These are phyloP conservation scores for Lentinula sp. DNA, from an alignment of 768 basidiomycete genomes.

Conservation along the genomic window DNA sequence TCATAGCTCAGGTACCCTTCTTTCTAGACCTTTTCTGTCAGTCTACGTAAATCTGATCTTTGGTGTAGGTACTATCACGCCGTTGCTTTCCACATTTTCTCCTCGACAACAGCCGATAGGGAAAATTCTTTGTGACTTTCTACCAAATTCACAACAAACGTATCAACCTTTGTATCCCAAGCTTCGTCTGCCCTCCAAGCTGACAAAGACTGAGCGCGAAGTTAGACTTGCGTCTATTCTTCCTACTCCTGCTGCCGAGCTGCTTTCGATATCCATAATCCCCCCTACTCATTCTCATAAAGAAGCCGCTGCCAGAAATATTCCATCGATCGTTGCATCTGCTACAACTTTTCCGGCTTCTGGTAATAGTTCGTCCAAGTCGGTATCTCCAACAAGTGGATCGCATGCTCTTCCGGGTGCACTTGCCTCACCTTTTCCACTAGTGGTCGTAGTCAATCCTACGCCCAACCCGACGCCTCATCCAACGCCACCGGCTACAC, in stretches of 20 bases:
- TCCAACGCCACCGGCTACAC: slow-evolving; percentile 75
- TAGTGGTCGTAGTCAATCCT: slow-evolving; percentile 66
- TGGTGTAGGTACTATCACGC: background rate
- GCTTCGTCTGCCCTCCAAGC: background rate
- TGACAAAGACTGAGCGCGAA: background rate
- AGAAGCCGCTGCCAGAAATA: background rate
- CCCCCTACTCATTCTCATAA: background rate
- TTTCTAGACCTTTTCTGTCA: background rate
- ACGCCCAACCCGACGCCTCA: slow-evolving; percentile 74
- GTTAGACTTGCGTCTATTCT: background rate
- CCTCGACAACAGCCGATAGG: slow-evolving; percentile 6
- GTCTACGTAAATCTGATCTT: background rate
- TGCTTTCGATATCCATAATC: slow-evolving; percentile 6
- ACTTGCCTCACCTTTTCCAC: slow-evolving; percentile 31
- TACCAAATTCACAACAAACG: background rate
- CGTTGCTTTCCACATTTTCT: background rate
- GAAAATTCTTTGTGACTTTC: slow-evolving; percentile 7
- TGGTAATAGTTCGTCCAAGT: background rate
- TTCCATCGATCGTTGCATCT: background rate
- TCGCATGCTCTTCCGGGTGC: slow-evolving; percentile 12
- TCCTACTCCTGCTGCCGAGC: slow-evolving; percentile 3
- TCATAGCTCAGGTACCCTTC: background rate
- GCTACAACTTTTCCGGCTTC: background rate
- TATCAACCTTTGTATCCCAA: background rate
- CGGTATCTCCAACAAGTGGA: background rate